These are phyloP conservation scores for Leptomonas seymouri DNA, from an alignment of 208 protist species.

Conservation along the genomic window DNA sequence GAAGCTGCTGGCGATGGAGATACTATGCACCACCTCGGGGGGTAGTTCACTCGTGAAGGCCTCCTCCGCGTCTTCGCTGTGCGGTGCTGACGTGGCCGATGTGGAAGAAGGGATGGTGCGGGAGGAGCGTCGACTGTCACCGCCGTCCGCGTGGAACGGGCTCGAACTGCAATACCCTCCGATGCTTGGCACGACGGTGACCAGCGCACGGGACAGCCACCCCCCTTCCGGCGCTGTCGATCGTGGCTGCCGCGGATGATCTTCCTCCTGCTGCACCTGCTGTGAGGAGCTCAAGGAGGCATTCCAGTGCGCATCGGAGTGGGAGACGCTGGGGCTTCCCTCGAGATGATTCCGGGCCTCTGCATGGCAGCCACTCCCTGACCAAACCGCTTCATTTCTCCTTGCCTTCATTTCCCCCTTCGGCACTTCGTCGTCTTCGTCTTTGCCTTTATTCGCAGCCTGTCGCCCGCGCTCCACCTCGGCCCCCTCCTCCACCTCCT, in stretches of 20 bases:
- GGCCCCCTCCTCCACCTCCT: neutral
- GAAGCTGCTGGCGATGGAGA: constrained; percentile 17
- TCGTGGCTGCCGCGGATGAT: too few species aligned
- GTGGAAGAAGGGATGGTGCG: neutral
- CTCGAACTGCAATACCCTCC: constrained; percentile 1
- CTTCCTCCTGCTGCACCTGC: too few species aligned
- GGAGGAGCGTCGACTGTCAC: neutral
- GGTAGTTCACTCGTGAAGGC: constrained; percentile 6
- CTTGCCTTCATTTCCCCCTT: neutral
- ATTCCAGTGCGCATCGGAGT: neutral
- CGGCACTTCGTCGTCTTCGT: neutral
- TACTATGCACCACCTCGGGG: constrained; percentile 8
- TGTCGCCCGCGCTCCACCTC: constrained; percentile 4
- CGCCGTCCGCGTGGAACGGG: neutral
- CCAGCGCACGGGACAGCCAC: constrained; percentile 25
- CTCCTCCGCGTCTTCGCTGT: neutral
- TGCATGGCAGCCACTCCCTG: too few species aligned
- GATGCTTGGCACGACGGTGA: constrained; percentile 22
- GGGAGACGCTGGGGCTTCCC: neutral
- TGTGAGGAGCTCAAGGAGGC: neutral
- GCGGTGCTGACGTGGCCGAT: too few species aligned
- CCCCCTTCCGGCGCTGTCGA: neutral
- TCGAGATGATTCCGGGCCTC: too few species aligned
- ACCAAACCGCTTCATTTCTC: too few species aligned
- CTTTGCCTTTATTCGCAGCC: neutral